These are phyloP conservation scores for Lathyrus aphaca DNA, from an alignment of 306 rosid species.

Conservation along the genomic window DNA sequence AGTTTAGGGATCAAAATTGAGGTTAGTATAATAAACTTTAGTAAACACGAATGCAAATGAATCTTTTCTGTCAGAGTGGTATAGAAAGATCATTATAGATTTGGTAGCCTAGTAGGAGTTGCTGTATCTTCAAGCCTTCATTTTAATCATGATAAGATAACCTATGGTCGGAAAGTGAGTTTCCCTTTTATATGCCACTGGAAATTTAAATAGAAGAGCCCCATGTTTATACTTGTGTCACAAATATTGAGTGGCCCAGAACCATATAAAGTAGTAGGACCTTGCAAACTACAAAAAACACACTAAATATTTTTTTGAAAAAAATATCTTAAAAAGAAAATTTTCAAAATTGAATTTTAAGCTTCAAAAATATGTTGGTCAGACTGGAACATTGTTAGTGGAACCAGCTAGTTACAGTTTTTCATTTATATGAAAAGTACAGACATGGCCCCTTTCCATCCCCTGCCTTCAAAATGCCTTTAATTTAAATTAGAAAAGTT, in stretches of 20 bases:
- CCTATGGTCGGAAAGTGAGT: conserved; percentile 41
- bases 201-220: conserved; percentile 37
- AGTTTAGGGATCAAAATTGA: conserved; percentile 25
- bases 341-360: background rate
- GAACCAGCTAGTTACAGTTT: conserved; percentile 36
- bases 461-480: conserved; percentile 35
- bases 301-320: background rate
- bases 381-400: background rate
- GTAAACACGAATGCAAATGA: conserved; percentile 16
- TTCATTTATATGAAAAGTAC: conserved; percentile 35
- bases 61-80: conserved; percentile 21
- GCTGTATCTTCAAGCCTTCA: conserved; percentile 44
- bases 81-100: conserved; percentile 26
- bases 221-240: conserved; percentile 40
- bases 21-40: conserved; percentile 22
- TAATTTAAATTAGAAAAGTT: conserved; percentile 25
- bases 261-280: too few species aligned
- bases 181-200: conserved; percentile 40
- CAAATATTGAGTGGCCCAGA: conserved; percentile 29
- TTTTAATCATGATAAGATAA: conserved; percentile 36
- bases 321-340: background rate
- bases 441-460: conserved; percentile 32
- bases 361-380: background rate
- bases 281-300: background rate
- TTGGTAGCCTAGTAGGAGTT: conserved; percentile 8